Percentiles rank a stretch among this genome's conserved stretches.
Evolutionary conservation across 2,329 filamentous ascomycete genomes (phyloP).

Genomic region (Macroventuria anomochaeta): DNA sequence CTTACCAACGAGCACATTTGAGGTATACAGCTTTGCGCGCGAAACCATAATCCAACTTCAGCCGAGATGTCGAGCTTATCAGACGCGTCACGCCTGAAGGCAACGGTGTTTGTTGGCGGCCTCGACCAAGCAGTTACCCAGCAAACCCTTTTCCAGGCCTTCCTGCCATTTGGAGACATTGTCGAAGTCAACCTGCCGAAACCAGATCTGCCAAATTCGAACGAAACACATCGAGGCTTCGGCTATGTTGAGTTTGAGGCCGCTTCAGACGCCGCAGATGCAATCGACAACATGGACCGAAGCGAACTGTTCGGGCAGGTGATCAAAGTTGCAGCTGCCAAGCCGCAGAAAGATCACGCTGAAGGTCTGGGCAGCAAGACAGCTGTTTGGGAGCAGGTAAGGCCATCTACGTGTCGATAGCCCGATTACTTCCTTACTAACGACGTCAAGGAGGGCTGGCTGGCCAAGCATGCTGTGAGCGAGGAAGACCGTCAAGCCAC

Average conservation of each 20-base stretch:
- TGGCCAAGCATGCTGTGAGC: constrained; percentile 84
- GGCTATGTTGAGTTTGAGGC: constrained; percentile 96
- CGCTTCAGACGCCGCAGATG: constrained; percentile 84
- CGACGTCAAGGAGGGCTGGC: constrained; percentile 78
- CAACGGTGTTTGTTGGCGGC: constrained; percentile 91
- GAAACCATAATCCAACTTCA: not conserved
- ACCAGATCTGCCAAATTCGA: constrained; percentile 79
- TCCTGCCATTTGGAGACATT: constrained; percentile 96
- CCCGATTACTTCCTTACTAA: constrained; percentile 22
- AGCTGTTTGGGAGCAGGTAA: constrained; percentile 95
- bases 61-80: constrained; percentile 65
- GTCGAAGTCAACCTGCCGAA: constrained; percentile 89
- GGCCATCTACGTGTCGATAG: constrained; percentile 35
- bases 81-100: constrained; percentile 82
- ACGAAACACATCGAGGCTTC: constrained; percentile 86
- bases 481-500: constrained; percentile 75
- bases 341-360: constrained; percentile 85
- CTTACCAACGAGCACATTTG: constrained; percentile 5
- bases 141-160: constrained; percentile 82
- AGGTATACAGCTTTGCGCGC: constrained; percentile 12
- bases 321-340: constrained; percentile 90
- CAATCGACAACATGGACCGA: constrained; percentile 99
- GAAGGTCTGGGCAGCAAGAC: constrained; percentile 92
- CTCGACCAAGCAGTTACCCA: constrained; percentile 79
- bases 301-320: constrained; percentile 91